Conservation (phyloP, 257 asterid species). For the Jaltomata sinuosa region DNA sequence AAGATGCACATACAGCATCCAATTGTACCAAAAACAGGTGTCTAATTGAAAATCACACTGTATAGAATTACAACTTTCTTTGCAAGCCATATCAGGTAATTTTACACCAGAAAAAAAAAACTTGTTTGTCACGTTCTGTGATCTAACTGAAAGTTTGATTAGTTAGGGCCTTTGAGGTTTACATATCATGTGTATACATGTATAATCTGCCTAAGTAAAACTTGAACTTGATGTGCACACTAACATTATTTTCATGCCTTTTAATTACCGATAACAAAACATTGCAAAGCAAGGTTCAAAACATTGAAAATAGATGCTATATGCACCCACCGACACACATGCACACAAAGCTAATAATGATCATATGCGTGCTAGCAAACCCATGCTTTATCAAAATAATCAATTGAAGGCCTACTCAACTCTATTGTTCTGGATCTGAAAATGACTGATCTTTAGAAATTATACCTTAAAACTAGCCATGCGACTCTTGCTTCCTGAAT, state of each 20-base stretch:
- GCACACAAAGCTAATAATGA: background rate
- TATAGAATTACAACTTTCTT: background rate
- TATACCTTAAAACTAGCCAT: conserved; percentile 68
- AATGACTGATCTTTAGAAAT: background rate
- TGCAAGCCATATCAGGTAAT: background rate
- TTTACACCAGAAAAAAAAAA: background rate
- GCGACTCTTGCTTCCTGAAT: conserved; percentile 60
- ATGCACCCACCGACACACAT: background rate
- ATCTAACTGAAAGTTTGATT: background rate
- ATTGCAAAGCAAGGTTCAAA: background rate
- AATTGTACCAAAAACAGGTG: background rate
- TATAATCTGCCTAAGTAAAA: background rate
- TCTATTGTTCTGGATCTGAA: background rate
- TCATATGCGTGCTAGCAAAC: background rate
- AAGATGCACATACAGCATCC: background rate
- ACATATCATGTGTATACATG: background rate
- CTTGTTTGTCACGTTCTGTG: background rate
- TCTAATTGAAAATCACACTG: background rate
- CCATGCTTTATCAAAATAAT: background rate
- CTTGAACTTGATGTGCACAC: background rate
- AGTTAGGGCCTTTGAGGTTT: background rate
- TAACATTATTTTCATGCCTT: background rate
- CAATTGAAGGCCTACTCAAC: background rate
- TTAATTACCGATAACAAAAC: background rate
- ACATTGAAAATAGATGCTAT: background rate